These are phyloP conservation scores for Hydnum rufescens DNA, from an alignment of 768 basidiomycete genomes.

Conservation along the genomic window DNA sequence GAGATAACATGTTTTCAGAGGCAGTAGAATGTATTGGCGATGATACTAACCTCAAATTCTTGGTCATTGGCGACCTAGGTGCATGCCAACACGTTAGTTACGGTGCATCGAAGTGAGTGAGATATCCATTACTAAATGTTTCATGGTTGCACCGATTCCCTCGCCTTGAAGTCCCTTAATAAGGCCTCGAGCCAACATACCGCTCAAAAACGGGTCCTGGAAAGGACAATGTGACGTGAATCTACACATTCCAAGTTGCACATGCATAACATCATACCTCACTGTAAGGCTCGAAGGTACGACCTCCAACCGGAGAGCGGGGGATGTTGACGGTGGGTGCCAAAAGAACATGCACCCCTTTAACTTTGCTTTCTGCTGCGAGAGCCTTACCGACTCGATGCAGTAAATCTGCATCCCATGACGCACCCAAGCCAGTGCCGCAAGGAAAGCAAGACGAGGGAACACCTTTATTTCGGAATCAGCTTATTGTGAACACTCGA, in stretches of 20 bases:
- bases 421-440: conserved; percentile 55
- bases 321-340: conserved; percentile 77
- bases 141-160: conserved; percentile 64
- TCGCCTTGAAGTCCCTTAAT: conserved; percentile 53
- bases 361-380: conserved; percentile 50
- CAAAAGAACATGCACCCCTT: conserved; percentile 46
- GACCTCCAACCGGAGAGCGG: conserved; percentile 22
- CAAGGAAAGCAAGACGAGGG: background rate
- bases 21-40: background rate
- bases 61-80: conserved; percentile 53
- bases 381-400: conserved; percentile 41
- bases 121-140: conserved; percentile 24
- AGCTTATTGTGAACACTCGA: conserved; percentile 21
- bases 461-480: conserved; percentile 19
- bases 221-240: conserved; percentile 60
- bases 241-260: conserved; percentile 3
- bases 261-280: conserved; percentile 14
- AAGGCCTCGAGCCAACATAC: conserved; percentile 47
- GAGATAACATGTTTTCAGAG: background rate
- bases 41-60: conserved; percentile 21
- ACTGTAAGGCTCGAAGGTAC: background rate
- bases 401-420: conserved; percentile 49
- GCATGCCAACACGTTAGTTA: no score
- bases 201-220: conserved; percentile 57
- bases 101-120: no score